Evolutionary conservation across 352 stramenopile genomes (phyloP).

Genomic region (Halophytophthora batemanensis): DNA sequence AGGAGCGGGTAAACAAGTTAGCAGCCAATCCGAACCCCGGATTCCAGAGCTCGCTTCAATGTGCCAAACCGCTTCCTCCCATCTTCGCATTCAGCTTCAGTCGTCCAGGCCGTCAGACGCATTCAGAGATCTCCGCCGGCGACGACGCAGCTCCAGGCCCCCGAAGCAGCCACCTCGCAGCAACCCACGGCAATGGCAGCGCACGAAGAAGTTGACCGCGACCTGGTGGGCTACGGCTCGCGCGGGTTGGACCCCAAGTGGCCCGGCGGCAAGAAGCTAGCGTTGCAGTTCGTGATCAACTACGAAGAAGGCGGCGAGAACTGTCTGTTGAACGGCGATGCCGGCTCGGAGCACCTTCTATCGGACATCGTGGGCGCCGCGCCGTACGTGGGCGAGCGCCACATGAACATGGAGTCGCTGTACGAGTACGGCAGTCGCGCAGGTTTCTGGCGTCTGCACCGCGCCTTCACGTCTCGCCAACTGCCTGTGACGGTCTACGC

Average conservation of each 20-base stretch:
- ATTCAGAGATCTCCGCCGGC: no score
- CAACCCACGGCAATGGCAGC: background rate
- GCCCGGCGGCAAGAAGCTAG: conserved; percentile 84
- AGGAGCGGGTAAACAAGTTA: no score
- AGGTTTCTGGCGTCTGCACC: conserved; percentile 94
- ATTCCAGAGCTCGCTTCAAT: no score
- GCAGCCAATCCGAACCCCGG: no score
- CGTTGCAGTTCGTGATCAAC: conserved; percentile 95
- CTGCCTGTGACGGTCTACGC: conserved; percentile 93
- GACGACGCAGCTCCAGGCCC: background rate
- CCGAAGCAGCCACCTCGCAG: no score
- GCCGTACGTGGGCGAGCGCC: conserved; percentile 65
- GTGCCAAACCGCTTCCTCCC: no score
- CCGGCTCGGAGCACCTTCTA: conserved; percentile 88
- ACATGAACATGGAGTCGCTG: conserved; percentile 95
- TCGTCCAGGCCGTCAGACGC: background rate
- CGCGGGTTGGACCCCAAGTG: conserved; percentile 71
- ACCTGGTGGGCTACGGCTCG: conserved; percentile 88
- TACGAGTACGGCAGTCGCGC: conserved; percentile 95
- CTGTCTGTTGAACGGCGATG: conserved; percentile 90
- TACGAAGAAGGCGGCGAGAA: conserved; percentile 96
- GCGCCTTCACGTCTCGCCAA: conserved; percentile 85
- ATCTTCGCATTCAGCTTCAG: no score
- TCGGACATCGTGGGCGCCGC: conserved; percentile 89
- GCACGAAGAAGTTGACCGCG: conserved; percentile 28